These are phyloP conservation scores for Thelephora ganbajun DNA, from an alignment of 768 basidiomycete species.

Conservation along the genomic window DNA sequence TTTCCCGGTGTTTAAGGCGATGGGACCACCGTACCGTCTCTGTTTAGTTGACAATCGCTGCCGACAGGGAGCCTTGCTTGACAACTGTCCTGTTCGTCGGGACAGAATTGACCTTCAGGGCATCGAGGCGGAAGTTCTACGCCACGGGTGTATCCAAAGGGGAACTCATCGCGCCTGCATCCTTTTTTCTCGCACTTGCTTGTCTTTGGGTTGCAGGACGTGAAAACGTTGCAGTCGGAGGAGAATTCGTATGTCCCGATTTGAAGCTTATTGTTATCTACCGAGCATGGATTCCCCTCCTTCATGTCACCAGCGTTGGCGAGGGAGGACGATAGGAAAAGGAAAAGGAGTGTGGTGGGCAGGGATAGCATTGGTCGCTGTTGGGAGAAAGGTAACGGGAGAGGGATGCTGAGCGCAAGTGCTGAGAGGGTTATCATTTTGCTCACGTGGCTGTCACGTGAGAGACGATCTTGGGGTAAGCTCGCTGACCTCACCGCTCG, in stretches of 20 bases:
- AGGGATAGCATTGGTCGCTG: conserved; percentile 15
- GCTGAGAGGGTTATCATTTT: too few relatives aligned
- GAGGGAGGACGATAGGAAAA: conserved; percentile 21
- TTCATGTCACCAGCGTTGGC: conserved; percentile 33
- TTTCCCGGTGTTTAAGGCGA: background rate
- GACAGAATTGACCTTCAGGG: conserved; percentile 54
- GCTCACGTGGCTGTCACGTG: too few relatives aligned
- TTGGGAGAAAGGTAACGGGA: too few relatives aligned
- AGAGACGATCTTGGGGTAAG: too few relatives aligned
- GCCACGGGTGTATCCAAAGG: conserved; percentile 46
- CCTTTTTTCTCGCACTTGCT: conserved; percentile 46
- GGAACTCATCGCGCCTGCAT: conserved; percentile 67
- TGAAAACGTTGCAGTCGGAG: conserved; percentile 60
- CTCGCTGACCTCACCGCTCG: too few relatives aligned
- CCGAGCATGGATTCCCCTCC: conserved; percentile 34
- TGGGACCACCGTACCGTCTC: conserved; percentile 46
- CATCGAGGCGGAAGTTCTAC: conserved; percentile 47
- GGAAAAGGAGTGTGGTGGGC: conserved; percentile 39
- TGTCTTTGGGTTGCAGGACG: conserved; percentile 43
- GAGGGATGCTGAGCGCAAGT: too few relatives aligned
- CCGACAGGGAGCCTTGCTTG: conserved; percentile 43
- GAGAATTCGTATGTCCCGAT: conserved; percentile 68
- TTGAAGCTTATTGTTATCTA: conserved; percentile 52
- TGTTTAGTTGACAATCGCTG: conserved; percentile 70
- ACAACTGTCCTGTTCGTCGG: conserved; percentile 69